phyloP scores from a whole-genome alignment of 2,329 filamentous ascomycete species.

The Calcarisporium arbuscula region DNA sequence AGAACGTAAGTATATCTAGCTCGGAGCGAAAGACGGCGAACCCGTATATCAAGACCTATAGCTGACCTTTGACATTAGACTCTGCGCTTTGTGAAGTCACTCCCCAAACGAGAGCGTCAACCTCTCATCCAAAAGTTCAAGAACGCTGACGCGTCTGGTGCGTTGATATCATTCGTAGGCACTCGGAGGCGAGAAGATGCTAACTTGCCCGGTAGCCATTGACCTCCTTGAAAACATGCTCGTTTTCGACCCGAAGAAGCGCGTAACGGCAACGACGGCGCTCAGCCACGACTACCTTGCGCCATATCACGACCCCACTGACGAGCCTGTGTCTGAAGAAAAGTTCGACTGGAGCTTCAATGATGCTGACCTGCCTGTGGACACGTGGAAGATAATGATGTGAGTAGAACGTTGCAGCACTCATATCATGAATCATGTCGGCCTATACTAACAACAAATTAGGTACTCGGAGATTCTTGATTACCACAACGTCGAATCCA shows the following conservation, averaged over 20 bases:
- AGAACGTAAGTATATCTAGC: conserved; percentile 67
- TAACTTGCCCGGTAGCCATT: conserved; percentile 53
- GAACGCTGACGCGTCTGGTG: conserved; percentile 70
- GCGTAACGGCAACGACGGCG: conserved; percentile 79
- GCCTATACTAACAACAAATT: conserved; percentile 6
- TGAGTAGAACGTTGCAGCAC: conserved; percentile 37
- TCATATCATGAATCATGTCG: conserved; percentile 1
- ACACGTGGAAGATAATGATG: conserved; percentile 99
- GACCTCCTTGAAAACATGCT: conserved; percentile 95
- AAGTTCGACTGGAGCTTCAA: conserved; percentile 99
- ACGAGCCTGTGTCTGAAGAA: conserved; percentile 91
- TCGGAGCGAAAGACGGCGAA: no score
- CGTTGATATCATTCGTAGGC: neutral
- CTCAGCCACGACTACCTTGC: conserved; percentile 89
- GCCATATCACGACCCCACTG: conserved; percentile 94
- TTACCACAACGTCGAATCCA: conserved; percentile 85
- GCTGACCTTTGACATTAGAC: conserved; percentile 49
- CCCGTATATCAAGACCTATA: neutral
- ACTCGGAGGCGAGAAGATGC: conserved; percentile 4
- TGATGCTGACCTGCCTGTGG: conserved; percentile 91
- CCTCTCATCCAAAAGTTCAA: conserved; percentile 86
- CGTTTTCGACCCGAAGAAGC: conserved; percentile 96
- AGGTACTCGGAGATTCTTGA: conserved; percentile 99
- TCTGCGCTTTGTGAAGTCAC: conserved; percentile 90
- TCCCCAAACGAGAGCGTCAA: conserved; percentile 89